Percentiles rank a stretch among this genome's conserved stretches.
Conservation (phyloP, 495 filamentous ascomycete species). For the Hypoxylon subgilvum region DNA sequence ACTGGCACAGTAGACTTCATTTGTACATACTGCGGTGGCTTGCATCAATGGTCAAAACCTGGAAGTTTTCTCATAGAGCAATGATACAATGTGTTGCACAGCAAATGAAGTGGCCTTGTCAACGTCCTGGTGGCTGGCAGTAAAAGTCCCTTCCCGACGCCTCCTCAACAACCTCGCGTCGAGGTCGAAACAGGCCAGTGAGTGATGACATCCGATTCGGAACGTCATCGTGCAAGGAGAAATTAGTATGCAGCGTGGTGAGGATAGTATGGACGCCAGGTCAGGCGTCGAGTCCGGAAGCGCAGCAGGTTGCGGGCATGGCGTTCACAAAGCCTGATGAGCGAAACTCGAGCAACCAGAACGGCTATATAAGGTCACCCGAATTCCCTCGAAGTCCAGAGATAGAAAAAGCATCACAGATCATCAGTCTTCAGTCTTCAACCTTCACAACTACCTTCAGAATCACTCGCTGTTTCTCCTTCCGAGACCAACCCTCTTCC, state of each 20-base stretch:
- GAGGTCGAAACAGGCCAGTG: conserved; percentile 19
- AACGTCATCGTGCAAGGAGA: conserved; percentile 10
- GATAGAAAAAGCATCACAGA: conserved; percentile 22
- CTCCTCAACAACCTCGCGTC: conserved; percentile 4
- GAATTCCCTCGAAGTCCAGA: conserved; percentile 6
- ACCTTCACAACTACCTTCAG: conserved; percentile 17
- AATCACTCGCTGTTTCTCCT: conserved; percentile 4
- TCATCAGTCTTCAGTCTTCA: conserved; percentile 21
- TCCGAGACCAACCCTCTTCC: conserved; percentile 1
- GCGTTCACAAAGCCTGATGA: not conserved
- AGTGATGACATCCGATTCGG: conserved; percentile 11
- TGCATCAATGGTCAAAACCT: conserved; percentile 19
- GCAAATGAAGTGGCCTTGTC: conserved; percentile 11
- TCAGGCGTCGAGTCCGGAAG: conserved; percentile 2
- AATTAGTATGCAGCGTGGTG: conserved; percentile 14
- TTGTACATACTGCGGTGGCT: conserved; percentile 16
- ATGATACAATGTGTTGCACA: conserved; percentile 25
- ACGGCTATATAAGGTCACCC: conserved; percentile 17
- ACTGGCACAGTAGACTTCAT: not conserved
- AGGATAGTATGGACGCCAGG: not conserved
- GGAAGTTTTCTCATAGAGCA: not conserved
- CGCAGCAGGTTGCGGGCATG: not conserved
- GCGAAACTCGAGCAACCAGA: not conserved
- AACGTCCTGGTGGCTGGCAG: conserved; percentile 4
- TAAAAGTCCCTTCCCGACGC: not conserved